These are phyloP conservation scores for Saccharomyces mikatae DNA, from an alignment of 805 yeast genomes.

Conservation along the genomic window DNA sequence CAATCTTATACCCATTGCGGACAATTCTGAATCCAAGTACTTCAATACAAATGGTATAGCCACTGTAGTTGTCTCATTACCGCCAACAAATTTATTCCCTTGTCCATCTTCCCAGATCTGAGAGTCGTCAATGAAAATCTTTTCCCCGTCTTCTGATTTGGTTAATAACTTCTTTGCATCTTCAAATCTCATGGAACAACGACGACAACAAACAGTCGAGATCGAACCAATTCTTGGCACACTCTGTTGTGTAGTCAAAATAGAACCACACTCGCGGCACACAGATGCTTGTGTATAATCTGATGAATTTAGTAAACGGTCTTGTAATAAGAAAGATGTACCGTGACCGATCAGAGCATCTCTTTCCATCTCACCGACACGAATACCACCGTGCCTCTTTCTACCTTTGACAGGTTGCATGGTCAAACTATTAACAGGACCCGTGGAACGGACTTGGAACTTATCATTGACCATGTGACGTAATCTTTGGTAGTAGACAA, in stretches of 20 bases:
- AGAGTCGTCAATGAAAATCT: constrained; percentile 50
- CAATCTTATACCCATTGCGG: constrained; percentile 97
- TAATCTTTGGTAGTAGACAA: constrained; percentile 94
- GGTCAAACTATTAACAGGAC: constrained; percentile 92
- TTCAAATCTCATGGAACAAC: constrained; percentile 73
- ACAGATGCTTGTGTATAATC: constrained; percentile 89
- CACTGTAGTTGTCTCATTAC: constrained; percentile 86
- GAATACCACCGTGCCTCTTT: constrained; percentile 97
- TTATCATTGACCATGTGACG: constrained; percentile 99
- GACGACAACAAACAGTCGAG: constrained; percentile 77
- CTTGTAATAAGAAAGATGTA: constrained; percentile 89
- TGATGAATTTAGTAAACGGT: constrained; percentile 87
- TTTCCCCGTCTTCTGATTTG: constrained; percentile 26
- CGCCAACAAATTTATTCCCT: constrained; percentile 86
- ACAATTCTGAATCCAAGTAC: constrained; percentile 87
- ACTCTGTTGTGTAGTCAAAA: constrained; percentile 79
- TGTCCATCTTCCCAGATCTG: constrained; percentile 97
- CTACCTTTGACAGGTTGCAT: constrained; percentile 99
- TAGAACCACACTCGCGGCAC: constrained; percentile 89
- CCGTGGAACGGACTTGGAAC: constrained; percentile 98
- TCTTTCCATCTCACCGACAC: constrained; percentile 99
- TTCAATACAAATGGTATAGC: constrained; percentile 95
- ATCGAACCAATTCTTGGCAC: constrained; percentile 85
- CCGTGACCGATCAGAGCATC: constrained; percentile 99
- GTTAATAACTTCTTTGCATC: constrained; percentile 38